These are phyloP conservation scores for Xerocomus amazonicus DNA, from an alignment of 1,284 basidiomycete species.

Conservation along the genomic window DNA sequence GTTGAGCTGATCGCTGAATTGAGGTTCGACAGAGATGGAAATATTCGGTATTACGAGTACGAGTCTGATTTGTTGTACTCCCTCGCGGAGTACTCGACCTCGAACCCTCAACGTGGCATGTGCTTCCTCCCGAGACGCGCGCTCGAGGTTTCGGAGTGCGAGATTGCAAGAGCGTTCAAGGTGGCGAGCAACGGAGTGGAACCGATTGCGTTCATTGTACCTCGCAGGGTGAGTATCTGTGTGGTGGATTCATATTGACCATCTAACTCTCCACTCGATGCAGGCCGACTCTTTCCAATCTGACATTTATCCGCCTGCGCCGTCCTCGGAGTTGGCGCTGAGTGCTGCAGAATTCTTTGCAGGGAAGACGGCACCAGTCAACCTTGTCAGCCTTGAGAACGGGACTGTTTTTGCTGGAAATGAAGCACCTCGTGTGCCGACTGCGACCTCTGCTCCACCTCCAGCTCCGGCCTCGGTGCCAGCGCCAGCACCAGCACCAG, in stretches of 20 bases:
- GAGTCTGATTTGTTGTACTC: conserved; percentile 82
- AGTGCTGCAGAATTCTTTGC: conserved; percentile 83
- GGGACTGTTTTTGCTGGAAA: conserved; percentile 44
- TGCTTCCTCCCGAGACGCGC: conserved; percentile 92
- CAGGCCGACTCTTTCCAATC: conserved; percentile 87
- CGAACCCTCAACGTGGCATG: conserved; percentile 93
- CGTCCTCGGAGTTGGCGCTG: conserved; percentile 77
- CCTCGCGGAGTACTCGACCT: conserved; percentile 85
- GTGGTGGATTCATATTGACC: neutral
- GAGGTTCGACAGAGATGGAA: conserved; percentile 67
- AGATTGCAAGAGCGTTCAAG: conserved; percentile 96
- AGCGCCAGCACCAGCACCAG: conserved; percentile 17
- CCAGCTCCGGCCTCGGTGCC: conserved; percentile 5
- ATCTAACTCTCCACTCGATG: neutral
- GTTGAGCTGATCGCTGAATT: conserved; percentile 19
- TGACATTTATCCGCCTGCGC: conserved; percentile 92
- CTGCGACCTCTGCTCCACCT: conserved; percentile 24
- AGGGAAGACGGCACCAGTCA: conserved; percentile 74
- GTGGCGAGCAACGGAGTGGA: conserved; percentile 75
- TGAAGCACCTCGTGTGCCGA: conserved; percentile 24
- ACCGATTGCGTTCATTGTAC: conserved; percentile 91
- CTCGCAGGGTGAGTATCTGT: conserved; percentile 65
- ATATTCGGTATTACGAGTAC: conserved; percentile 94
- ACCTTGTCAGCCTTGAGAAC: conserved; percentile 64
- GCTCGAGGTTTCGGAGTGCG: conserved; percentile 86